Conservation (phyloP, 176 grass and related monocot genomes). For the Aegilops longissima region DNA sequence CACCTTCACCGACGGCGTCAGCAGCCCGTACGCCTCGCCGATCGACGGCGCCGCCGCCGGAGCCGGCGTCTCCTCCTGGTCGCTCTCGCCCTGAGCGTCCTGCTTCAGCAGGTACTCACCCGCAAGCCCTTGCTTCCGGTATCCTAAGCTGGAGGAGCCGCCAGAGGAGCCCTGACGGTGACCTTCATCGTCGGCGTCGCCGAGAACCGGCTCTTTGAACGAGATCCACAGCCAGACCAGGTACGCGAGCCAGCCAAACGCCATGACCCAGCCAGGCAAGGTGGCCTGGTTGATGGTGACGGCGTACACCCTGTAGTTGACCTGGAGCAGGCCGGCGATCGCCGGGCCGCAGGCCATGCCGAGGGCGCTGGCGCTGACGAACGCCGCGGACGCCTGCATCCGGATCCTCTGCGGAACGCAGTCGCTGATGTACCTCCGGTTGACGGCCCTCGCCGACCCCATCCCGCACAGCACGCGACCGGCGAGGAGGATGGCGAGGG, state of each 20-base stretch:
- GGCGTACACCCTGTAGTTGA: not conserved
- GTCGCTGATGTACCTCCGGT: conserved; percentile 13
- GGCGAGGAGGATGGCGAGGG: not conserved
- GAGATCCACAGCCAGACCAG: conserved; percentile 4
- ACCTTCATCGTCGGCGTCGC: not conserved
- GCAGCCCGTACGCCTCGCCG: not conserved
- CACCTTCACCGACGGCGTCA: not conserved
- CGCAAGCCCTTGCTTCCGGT: not conserved
- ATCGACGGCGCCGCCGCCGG: not conserved
- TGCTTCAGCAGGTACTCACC: conserved; percentile 6
- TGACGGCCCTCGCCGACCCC: conserved; percentile 3
- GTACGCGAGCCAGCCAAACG: not conserved
- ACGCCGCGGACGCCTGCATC: conserved; percentile 7
- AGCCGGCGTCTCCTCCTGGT: not conserved
- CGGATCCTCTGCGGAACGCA: conserved; percentile 13
- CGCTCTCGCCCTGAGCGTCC: not conserved
- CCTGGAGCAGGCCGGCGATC: conserved; percentile 2
- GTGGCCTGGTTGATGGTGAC: conserved; percentile 8
- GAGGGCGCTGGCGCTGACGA: conserved; percentile 12
- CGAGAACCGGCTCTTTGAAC: not conserved
- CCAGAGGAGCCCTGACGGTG: not conserved
- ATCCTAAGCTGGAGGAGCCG: not conserved
- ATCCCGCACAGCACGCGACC: not conserved
- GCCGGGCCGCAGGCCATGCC: conserved; percentile 16
- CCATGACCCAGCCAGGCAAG: conserved; percentile 12